These are phyloP conservation scores for Aaosphaeria arxii DNA, from an alignment of 2,329 filamentous ascomycete genomes.

Conservation along the genomic window DNA sequence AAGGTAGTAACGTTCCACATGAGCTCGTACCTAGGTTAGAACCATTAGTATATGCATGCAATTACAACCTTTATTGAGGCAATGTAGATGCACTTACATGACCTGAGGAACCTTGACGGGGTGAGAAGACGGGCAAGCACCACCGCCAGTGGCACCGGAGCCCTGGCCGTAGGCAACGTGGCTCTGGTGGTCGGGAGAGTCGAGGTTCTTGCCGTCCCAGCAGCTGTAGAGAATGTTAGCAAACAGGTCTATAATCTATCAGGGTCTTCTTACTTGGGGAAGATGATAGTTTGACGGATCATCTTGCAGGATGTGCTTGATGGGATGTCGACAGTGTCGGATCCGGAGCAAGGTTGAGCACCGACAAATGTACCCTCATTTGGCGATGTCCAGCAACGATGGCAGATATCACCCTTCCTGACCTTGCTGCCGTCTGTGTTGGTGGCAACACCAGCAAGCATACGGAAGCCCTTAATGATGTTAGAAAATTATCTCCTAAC, in stretches of 20 bases:
- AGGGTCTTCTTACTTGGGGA: conserved; percentile 27
- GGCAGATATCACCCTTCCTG: conserved; percentile 26
- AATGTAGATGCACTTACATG: conserved; percentile 10
- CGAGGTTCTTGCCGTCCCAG: conserved; percentile 30
- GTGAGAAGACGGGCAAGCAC: conserved; percentile 43
- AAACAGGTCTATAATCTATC: background rate
- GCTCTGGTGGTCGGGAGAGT: conserved; percentile 32
- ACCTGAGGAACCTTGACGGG: conserved; percentile 33
- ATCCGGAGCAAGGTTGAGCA: conserved; percentile 49
- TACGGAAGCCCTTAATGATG: conserved; percentile 25
- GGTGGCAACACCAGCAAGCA: conserved; percentile 27
- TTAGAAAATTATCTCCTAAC: conserved; percentile 2
- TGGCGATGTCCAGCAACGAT: conserved; percentile 40
- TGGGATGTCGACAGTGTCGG: conserved; percentile 52
- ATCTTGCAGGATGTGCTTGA: conserved; percentile 47
- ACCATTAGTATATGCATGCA: no score
- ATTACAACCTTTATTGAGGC: no score
- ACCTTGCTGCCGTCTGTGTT: conserved; percentile 32
- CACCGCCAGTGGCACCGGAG: conserved; percentile 46
- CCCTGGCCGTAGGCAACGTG: conserved; percentile 48
- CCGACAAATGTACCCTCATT: conserved; percentile 49
- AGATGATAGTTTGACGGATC: conserved; percentile 54
- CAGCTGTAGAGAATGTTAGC: conserved; percentile 10
- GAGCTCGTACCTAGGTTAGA: conserved; percentile 19
- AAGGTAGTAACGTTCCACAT: conserved; percentile 34